Conservation (phyloP, 2,329 filamentous ascomycete species). For the Escovopsis sp. region DNA sequence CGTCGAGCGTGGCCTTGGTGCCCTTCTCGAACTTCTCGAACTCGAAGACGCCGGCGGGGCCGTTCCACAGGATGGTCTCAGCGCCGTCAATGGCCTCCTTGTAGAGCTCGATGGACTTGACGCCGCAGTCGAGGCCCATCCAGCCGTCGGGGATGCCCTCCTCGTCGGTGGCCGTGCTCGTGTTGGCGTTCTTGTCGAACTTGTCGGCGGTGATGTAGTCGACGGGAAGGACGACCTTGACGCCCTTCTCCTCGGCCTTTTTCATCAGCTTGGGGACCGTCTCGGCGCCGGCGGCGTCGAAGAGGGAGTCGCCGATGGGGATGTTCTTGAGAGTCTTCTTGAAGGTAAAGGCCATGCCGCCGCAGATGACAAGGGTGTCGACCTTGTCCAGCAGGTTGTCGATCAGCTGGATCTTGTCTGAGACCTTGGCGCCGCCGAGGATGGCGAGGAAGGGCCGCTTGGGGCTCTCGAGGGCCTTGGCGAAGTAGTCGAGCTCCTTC, state of each 20-base stretch:
- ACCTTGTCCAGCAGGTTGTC: constrained; percentile 98
- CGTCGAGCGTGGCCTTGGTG: constrained; percentile 84
- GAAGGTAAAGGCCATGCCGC: constrained; percentile 98
- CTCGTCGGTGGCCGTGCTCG: constrained; percentile 68
- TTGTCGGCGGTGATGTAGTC: constrained; percentile 96
- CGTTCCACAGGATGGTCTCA: constrained; percentile 98
- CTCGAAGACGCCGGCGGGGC: constrained; percentile 93
- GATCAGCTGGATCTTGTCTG: constrained; percentile 98
- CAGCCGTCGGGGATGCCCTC: constrained; percentile 90
- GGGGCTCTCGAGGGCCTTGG: constrained; percentile 84
- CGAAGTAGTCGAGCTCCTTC: constrained; percentile 99
- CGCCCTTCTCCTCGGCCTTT: constrained; percentile 93
- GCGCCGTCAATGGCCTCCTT: constrained; percentile 73
- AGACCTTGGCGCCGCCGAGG: constrained; percentile 94
- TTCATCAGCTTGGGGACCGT: constrained; percentile 75
- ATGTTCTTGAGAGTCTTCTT: constrained; percentile 95
- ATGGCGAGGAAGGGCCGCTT: constrained; percentile 96
- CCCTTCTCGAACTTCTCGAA: constrained; percentile 85
- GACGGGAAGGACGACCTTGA: constrained; percentile 85
- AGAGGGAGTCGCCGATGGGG: constrained; percentile 79
- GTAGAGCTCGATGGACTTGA: constrained; percentile 78
- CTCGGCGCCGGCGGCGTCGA: constrained; percentile 87
- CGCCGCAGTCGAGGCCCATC: constrained; percentile 94
- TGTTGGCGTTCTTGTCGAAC: constrained; percentile 73
- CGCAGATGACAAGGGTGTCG: constrained; percentile 90